A percentile compares a stretch with the other conserved stretches of the same genome.
phyloP scores from a whole-genome alignment of 768 basidiomycete genomes.

The Phaffia tasmanica region DNA sequence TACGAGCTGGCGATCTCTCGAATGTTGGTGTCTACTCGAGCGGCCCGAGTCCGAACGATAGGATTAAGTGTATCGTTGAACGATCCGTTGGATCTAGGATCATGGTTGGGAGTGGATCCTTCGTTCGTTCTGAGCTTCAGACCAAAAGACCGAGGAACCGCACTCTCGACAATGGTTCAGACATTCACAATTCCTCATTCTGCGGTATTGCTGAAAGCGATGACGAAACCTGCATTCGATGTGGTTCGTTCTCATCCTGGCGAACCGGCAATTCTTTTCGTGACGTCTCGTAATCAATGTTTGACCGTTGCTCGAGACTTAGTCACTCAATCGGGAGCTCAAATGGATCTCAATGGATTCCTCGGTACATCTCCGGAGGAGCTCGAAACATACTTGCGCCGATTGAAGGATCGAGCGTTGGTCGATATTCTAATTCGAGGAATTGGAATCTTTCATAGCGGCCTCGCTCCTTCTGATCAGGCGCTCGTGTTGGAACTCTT shows the following conservation, averaged over 20 bases:
- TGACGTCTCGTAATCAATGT: constrained; percentile 73
- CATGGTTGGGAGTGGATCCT: constrained; percentile 66
- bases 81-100: constrained; percentile 66
- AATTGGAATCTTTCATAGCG: constrained; percentile 75
- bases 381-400: constrained; percentile 49
- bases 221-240: constrained; percentile 78
- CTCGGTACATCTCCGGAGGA: constrained; percentile 47
- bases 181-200: constrained; percentile 81
- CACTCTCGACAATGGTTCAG: constrained; percentile 55
- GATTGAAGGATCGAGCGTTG: constrained; percentile 54
- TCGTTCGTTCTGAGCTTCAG: constrained; percentile 61
- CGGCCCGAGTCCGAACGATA: constrained; percentile 56
- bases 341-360: constrained; percentile 56
- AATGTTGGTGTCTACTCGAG: constrained; percentile 51
- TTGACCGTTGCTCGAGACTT: constrained; percentile 63
- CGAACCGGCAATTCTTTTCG: constrained; percentile 64
- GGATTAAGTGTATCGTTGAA: constrained; percentile 67
- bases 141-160: constrained; percentile 70
- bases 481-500: constrained; percentile 67
- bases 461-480: constrained; percentile 56
- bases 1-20: constrained; percentile 78
- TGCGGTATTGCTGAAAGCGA: constrained; percentile 72
- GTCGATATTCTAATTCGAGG: constrained; percentile 69
- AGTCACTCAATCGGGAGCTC: constrained; percentile 72
- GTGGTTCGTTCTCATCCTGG: constrained; percentile 48